Conservation (phyloP, 2,329 filamentous ascomycete genomes). For the Fusarium drepaniforme region DNA sequence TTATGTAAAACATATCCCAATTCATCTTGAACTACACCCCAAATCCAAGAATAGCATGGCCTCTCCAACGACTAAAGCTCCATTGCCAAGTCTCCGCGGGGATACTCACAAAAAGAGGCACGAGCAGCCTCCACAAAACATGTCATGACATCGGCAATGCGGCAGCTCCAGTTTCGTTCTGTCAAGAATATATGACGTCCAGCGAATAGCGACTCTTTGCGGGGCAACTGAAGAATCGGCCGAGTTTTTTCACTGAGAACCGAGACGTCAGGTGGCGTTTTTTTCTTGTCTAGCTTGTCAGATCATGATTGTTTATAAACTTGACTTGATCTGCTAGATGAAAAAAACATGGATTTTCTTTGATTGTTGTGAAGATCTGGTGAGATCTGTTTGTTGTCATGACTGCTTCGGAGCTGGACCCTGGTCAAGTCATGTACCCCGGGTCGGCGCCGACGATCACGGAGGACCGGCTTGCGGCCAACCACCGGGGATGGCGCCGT, state of each 20-base stretch:
- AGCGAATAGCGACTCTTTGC: not conserved
- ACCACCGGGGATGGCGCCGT: conserved; percentile 28
- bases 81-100: not conserved
- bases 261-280: not conserved
- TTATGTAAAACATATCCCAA: not conserved
- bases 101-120: not conserved
- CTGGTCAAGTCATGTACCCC: conserved; percentile 15
- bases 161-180: not conserved
- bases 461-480: not conserved
- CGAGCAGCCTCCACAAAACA: not conserved
- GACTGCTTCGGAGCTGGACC: conserved; percentile 14
- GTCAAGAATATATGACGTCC: not conserved
- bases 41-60: not conserved
- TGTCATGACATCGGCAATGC: not conserved
- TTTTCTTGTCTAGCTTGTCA: not conserved
- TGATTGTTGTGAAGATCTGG: not conserved
- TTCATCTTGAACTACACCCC: not conserved
- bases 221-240: not conserved
- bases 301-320: not conserved
- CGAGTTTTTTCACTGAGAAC: not conserved
- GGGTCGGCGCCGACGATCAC: not conserved
- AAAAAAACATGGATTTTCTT: not conserved
- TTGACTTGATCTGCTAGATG: not conserved
- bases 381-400: not conserved
- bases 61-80: not conserved